Base-by-base conservation (phyloP, 169 alveolate genomes). In the Hepatocystis sp. region DNA sequence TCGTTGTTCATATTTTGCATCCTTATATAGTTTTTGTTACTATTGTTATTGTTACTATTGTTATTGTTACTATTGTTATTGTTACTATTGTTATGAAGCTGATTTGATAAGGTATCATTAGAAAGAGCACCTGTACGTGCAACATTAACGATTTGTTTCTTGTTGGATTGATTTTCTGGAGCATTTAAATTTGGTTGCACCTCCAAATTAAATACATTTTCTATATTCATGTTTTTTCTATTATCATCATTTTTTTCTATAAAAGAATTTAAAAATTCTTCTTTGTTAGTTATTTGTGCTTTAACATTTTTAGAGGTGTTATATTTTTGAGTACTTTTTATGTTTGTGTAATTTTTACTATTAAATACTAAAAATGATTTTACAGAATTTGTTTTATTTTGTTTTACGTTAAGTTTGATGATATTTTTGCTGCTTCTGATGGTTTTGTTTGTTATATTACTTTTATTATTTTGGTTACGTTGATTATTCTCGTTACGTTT, bases 141-240 rank as follows among this genome's bases (percentile, higher is more conserved):
- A n/a, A n/a, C n/a, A n/a, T n/a, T n/a, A n/a, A n/a, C n/a, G n/a
- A n/a, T n/a, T n/a, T n/a, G n/a, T n/a, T n/a, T n/a, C n/a, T n/a
- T n/a, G n/a, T n/a, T n/a, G n/a, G n/a, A n/a, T n/a, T n/a, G n/a
- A n/a, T n/a, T n/a, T n/a, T n/a, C n/a, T n/a, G n/a, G n/a, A n/a
- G 1, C 32, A 56, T 71, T 47, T 56, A 76, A 71, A 13, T 64
- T 64, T 25, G 23, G 23, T 3, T 42, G 10, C 23, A 42, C 28
- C 40, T 64, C 44, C 10, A 40, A 40, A 44, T 27, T 17, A 32
- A 71, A 71, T 21, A 71, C 39, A 46, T 55, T 71, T 46, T 55
- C 76, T 25, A 71, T 36, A 51, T 55, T 46, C 64, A 58, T 46
- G 58, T 36, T 44, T 58, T 71, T n/a, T 23, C 58, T 64, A 58